These are phyloP conservation scores for Thinopyrum obtusiflorum DNA, from an alignment of 202 grass and related monocot species.

Conservation along the genomic window DNA sequence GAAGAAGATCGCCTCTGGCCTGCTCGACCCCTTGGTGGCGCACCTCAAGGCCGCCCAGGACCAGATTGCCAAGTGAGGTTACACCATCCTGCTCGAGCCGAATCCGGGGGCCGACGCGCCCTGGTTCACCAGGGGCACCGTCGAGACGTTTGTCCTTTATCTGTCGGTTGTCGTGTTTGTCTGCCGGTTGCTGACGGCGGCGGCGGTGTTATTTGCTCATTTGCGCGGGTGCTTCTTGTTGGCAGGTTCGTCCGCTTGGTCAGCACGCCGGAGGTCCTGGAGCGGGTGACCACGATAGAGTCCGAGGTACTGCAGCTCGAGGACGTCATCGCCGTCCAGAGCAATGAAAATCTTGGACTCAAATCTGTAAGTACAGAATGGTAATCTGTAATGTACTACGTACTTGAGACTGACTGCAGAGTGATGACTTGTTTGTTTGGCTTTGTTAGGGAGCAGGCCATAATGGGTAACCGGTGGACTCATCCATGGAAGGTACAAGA, in stretches of 20 bases:
- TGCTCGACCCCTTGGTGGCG: slow-evolving; percentile 79
- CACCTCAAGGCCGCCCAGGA: slow-evolving; percentile 88
- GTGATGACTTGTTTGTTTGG: slow-evolving; percentile 16
- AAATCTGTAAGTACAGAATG: slow-evolving; percentile 49
- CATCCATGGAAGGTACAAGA: slow-evolving; percentile 46
- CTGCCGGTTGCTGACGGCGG: neutral
- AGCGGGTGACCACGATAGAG: slow-evolving; percentile 84
- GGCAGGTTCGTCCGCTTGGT: slow-evolving; percentile 97
- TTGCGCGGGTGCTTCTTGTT: slow-evolving; percentile 12
- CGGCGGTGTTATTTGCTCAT: neutral
- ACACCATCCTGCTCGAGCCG: slow-evolving; percentile 80
- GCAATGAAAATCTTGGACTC: slow-evolving; percentile 50
- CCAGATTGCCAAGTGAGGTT: slow-evolving; percentile 88
- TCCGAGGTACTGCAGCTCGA: slow-evolving; percentile 90
- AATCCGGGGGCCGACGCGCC: slow-evolving; percentile 31
- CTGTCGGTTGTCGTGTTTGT: neutral
- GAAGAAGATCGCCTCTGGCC: slow-evolving; percentile 89
- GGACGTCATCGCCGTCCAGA: slow-evolving; percentile 74
- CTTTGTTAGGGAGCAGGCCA: slow-evolving; percentile 62
- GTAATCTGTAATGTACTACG: neutral
- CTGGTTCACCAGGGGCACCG: slow-evolving; percentile 90
- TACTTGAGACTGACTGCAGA: neutral
- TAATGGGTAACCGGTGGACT: slow-evolving; percentile 42
- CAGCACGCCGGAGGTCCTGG: slow-evolving; percentile 89
- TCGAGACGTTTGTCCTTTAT: slow-evolving; percentile 57